Conservation (phyloP, 352 stramenopile species). For the Discostella stelligera region DNA sequence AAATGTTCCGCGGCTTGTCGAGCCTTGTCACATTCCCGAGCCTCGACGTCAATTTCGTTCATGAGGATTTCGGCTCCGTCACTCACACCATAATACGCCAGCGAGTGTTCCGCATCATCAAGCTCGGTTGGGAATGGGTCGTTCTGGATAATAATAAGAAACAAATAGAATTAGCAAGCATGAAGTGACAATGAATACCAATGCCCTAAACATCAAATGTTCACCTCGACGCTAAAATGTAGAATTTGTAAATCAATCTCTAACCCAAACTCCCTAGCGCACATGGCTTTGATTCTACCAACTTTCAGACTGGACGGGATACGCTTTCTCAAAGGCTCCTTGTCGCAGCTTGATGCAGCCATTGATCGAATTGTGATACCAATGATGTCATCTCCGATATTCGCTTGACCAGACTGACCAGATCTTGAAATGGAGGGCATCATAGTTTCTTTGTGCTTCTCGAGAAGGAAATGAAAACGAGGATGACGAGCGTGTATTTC, state of each 20-base stretch:
- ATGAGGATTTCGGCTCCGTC: conserved; percentile 77
- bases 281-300: conserved; percentile 74
- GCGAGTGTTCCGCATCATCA: conserved; percentile 71
- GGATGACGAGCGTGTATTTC: conserved; percentile 50
- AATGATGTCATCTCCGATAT: conserved; percentile 48
- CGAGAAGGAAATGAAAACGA: conserved; percentile 40
- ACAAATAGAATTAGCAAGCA: conserved; percentile 1
- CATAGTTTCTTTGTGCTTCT: conserved; percentile 54
- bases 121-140: conserved; percentile 68
- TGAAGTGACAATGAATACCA: neutral
- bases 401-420: conserved; percentile 13
- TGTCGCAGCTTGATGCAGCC: conserved; percentile 62
- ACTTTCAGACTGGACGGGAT: conserved; percentile 65
- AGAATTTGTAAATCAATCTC: conserved; percentile 76
- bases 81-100: conserved; percentile 79
- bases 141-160: conserved; percentile 18
- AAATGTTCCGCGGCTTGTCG: conserved; percentile 42
- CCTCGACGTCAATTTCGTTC: conserved; percentile 69
- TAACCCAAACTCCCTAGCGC: conserved; percentile 68
- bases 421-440: conserved; percentile 24
- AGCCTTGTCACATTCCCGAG: conserved; percentile 33
- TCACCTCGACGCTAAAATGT: conserved; percentile 60
- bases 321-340: conserved; percentile 64
- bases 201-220: conserved; percentile 9
- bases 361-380: conserved; percentile 74